Percentiles rank a stretch among this genome's conserved stretches.
Conservation (phyloP, 148 eudicot species). For the Chenopodium suecicum region DNA sequence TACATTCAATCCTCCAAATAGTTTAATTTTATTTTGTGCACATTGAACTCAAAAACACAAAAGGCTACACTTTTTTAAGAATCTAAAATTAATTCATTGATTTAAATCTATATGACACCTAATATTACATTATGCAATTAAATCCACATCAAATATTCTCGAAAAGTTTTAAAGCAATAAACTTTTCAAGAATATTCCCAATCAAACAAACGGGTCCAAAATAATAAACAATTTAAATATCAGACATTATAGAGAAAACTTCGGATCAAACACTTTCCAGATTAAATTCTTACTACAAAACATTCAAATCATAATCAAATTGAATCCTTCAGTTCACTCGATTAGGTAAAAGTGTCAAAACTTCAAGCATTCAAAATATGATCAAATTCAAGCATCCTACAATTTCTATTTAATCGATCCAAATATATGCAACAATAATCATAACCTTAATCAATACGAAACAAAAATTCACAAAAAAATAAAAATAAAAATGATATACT, state of each 20-base stretch:
- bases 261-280: slow-evolving; percentile 2
- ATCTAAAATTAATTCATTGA: no score
- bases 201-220: not conserved
- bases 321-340: not conserved
- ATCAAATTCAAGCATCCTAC: not conserved
- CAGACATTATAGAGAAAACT: not conserved
- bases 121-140: not conserved
- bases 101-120: no score
- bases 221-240: not conserved
- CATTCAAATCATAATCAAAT: not conserved
- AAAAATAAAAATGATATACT: no score
- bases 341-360: not conserved
- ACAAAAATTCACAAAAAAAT: no score
- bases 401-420: not conserved
- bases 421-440: not conserved
- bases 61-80: not conserved
- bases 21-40: not conserved
- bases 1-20: not conserved
- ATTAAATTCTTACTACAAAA: not conserved
- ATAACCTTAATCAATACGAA: not conserved
- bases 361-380: not conserved
- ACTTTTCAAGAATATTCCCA: no score
- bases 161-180: no score
- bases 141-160: not conserved
- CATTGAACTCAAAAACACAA: not conserved